Conservation (phyloP, 768 basidiomycete genomes). For the Mycena indigotica region DNA sequence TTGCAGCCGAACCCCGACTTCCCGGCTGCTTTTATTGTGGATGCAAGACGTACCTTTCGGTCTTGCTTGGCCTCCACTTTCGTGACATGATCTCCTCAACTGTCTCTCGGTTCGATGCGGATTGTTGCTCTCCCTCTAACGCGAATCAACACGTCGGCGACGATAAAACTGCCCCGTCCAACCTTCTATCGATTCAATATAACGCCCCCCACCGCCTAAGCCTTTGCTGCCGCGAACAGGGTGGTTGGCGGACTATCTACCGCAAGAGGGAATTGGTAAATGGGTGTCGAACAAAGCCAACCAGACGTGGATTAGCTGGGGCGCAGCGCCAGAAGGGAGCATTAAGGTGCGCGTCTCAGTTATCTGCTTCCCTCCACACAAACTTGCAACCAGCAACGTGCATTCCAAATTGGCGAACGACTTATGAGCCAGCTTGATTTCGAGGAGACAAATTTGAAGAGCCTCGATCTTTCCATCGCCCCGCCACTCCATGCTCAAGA, state of each 20-base stretch:
- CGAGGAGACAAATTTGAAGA: background rate
- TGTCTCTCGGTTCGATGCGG: slow-evolving; percentile 34
- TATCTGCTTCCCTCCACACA: background rate
- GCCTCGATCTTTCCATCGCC: no score
- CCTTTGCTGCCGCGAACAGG: slow-evolving; percentile 23
- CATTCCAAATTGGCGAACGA: slow-evolving; percentile 49
- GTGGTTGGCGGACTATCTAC: slow-evolving; percentile 20
- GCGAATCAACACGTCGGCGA: slow-evolving; percentile 23
- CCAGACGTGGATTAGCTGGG: slow-evolving; percentile 48
- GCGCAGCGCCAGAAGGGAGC: slow-evolving; percentile 44
- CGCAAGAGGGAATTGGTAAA: slow-evolving; percentile 25
- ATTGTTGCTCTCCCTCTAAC: slow-evolving; percentile 51
- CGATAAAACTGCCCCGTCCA: slow-evolving; percentile 23
- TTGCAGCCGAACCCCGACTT: no score
- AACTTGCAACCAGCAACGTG: slow-evolving; percentile 35
- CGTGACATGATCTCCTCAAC: slow-evolving; percentile 1
- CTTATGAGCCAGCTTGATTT: background rate
- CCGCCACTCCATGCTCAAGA: no score
- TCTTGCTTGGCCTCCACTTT: no score
- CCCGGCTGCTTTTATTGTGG: no score
- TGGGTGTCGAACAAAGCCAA: slow-evolving; percentile 39
- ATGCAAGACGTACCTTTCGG: no score
- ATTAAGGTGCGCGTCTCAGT: slow-evolving; percentile 45
- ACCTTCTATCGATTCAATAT: slow-evolving; percentile 48
- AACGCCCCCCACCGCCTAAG: slow-evolving; percentile 20